A percentile compares a stretch with the other conserved stretches of the same genome.
Evolutionary conservation across 192 early-diverging fungal genomes (phyloP).

Genomic region (Coemansia sp.): DNA sequence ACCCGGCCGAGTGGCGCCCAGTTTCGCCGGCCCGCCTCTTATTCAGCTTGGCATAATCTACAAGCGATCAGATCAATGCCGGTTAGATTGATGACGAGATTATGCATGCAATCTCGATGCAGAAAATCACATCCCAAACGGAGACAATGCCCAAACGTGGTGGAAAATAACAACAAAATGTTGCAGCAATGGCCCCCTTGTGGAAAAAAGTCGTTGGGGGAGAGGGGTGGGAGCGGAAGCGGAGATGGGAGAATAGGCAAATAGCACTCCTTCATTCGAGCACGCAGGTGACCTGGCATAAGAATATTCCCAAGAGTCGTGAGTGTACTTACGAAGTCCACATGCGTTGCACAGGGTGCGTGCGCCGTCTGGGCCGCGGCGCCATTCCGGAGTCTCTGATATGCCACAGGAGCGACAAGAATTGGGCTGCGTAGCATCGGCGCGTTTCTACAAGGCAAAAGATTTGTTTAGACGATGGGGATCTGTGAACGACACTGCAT

Average conservation of each 20-base stretch:
- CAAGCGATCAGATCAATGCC: neutral
- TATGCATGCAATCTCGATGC: conserved; percentile 11
- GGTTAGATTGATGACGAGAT: neutral
- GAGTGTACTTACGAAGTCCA: conserved; percentile 71
- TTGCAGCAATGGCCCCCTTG: neutral
- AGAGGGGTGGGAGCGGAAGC: neutral
- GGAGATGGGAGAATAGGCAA: neutral
- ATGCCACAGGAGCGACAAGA: conserved; percentile 77
- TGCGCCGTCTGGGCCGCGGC: conserved; percentile 86
- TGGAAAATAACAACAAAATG: neutral
- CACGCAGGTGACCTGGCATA: neutral
- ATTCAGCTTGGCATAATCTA: conserved; percentile 57
- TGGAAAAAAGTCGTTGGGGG: neutral
- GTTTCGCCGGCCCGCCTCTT: conserved; percentile 52
- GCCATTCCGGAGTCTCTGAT: conserved; percentile 91
- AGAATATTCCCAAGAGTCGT: neutral
- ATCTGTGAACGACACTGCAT: neutral
- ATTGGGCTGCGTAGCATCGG: conserved; percentile 61
- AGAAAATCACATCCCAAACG: too few relatives aligned
- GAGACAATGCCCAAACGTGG: neutral
- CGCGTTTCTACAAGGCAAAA: conserved; percentile 35
- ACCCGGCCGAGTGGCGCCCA: conserved; percentile 6
- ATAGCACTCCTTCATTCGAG: neutral
- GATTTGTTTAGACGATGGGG: neutral
- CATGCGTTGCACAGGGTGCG: conserved; percentile 95